Conservation (phyloP, 805 yeast species). For the Isabelozyma gotoi region DNA sequence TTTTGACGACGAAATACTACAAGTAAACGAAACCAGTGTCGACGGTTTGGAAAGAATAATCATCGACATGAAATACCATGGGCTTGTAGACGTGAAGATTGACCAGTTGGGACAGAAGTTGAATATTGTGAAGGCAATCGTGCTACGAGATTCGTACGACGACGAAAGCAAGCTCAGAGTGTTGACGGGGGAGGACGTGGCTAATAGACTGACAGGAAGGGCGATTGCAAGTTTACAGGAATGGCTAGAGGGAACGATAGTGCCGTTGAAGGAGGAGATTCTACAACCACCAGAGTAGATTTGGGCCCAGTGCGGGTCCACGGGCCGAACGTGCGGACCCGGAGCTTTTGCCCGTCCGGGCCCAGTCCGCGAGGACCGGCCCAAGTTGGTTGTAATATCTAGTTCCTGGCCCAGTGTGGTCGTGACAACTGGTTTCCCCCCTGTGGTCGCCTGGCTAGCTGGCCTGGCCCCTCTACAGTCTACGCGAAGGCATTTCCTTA, state of each 20-base stretch:
- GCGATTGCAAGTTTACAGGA: conserved; percentile 15
- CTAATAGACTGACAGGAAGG: conserved; percentile 12
- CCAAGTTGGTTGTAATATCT: too few species aligned
- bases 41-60: conserved; percentile 17
- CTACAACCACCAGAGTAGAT: not conserved
- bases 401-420: too few species aligned
- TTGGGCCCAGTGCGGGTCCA: too few species aligned
- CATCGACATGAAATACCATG: conserved; percentile 24
- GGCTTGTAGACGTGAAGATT: conserved; percentile 22
- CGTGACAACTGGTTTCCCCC: too few species aligned
- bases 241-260: conserved; percentile 22
- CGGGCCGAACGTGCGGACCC: too few species aligned
- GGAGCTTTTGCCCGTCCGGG: too few species aligned
- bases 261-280: conserved; percentile 6
- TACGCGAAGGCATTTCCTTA: not conserved
- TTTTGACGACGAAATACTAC: not conserved
- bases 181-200: conserved; percentile 23
- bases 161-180: conserved; percentile 16
- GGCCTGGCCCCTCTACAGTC: not conserved
- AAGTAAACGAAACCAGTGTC: conserved; percentile 2
- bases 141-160: conserved; percentile 34
- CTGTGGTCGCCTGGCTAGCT: not conserved
- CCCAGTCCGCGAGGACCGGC: too few species aligned
- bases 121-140: conserved; percentile 14
- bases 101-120: conserved; percentile 21